Evolutionary conservation across 345 rosid species (phyloP).

Genomic region (Eucalyptus polybractea): DNA sequence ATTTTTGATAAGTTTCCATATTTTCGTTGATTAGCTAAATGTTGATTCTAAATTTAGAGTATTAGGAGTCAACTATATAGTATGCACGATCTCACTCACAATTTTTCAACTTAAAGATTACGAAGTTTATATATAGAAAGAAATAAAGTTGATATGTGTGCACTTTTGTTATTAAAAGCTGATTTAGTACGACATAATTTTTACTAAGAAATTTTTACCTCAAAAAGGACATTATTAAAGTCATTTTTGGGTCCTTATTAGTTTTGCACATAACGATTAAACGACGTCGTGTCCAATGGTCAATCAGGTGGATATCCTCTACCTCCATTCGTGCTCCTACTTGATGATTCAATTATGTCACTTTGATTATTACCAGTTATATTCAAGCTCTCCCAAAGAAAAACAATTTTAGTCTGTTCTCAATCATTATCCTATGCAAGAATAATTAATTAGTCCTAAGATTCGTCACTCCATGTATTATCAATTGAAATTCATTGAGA

Average conservation of each 20-base stretch:
- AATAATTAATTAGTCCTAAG: not conserved
- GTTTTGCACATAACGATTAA: not conserved
- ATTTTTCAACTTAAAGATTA: not conserved
- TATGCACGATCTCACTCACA: not conserved
- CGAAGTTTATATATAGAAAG: not conserved
- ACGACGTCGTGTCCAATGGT: not conserved
- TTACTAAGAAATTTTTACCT: not conserved
- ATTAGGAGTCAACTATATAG: not conserved
- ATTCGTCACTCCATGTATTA: not conserved
- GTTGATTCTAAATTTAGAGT: not conserved
- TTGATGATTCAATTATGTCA: not conserved
- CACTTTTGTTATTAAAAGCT: not conserved
- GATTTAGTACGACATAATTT: not conserved
- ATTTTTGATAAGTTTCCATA: not conserved
- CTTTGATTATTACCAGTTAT: not conserved
- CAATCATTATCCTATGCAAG: not conserved
- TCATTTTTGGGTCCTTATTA: not conserved
- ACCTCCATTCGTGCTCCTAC: not conserved
- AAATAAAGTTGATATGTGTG: not conserved
- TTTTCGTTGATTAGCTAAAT: not conserved
- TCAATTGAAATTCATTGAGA: not conserved
- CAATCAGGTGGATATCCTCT: not conserved
- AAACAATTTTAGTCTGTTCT: not conserved
- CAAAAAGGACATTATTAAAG: not conserved
- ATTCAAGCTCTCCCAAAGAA: not conserved